Conservation (phyloP, 192 early-diverging fungal species). For the Radiomyces spectabilis region DNA sequence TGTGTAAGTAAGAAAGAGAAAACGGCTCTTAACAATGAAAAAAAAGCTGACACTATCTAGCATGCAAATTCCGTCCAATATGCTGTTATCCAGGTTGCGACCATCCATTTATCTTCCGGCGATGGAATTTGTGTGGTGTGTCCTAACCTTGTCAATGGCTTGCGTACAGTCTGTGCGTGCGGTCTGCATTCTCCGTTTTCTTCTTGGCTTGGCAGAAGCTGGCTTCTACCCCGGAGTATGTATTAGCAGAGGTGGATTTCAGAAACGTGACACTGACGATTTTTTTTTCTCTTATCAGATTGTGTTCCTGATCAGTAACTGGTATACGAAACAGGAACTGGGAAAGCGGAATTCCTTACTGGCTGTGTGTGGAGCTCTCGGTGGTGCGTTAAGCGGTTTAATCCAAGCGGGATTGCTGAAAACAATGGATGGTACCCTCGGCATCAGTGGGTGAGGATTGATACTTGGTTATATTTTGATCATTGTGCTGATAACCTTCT, state of each 20-base stretch:
- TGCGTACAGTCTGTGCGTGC: conserved; percentile 12
- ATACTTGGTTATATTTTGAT: not conserved
- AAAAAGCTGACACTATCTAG: not conserved
- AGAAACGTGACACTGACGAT: too few species aligned
- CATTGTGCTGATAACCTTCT: not conserved
- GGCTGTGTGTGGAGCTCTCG: conserved; percentile 17
- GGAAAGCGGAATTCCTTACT: conserved; percentile 18
- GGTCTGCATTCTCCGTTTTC: conserved; percentile 20
- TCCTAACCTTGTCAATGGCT: conserved; percentile 26
- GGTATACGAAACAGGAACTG: conserved; percentile 28
- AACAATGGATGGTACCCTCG: conserved; percentile 20
- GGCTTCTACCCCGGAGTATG: conserved; percentile 29
- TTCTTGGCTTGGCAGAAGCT: conserved; percentile 26
- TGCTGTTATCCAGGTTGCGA: conserved; percentile 15
- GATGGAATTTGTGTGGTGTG: conserved; percentile 21
- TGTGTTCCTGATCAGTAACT: conserved; percentile 21
- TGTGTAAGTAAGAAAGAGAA: not conserved
- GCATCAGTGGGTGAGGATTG: conserved; percentile 22
- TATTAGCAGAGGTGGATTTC: too few species aligned
- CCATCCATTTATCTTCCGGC: conserved; percentile 21
- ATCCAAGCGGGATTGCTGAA: conserved; percentile 21
- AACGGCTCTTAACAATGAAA: not conserved
- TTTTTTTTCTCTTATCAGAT: conserved; percentile 1
- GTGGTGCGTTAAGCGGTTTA: conserved; percentile 17
- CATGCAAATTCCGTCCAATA: conserved; percentile 29